Percentiles rank a stretch among this genome's conserved stretches.
These are phyloP conservation scores for Epichloe gansuensis DNA, from an alignment of 2,329 filamentous ascomycete species.

Conservation along the genomic window DNA sequence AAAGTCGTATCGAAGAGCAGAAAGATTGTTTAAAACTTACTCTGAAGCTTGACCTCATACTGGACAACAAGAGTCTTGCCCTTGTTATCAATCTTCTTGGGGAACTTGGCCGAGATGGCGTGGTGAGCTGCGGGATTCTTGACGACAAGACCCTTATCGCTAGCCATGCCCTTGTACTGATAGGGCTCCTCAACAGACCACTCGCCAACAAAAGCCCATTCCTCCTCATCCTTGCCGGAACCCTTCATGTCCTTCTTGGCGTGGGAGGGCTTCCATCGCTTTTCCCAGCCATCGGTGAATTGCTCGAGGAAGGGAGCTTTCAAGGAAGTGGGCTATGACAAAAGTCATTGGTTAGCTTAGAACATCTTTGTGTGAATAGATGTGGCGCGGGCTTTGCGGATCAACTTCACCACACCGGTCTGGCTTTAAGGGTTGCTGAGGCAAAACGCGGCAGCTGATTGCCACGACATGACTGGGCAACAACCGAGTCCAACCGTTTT, in stretches of 20 bases:
- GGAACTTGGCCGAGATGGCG: slow-evolving; percentile 98
- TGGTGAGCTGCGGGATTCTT: slow-evolving; percentile 98
- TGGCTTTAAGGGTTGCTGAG: neutral
- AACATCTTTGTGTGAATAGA: neutral
- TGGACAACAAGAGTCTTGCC: slow-evolving; percentile 94
- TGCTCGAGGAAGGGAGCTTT: slow-evolving; percentile 97
- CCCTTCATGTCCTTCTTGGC: slow-evolving; percentile 84
- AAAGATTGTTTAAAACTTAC: slow-evolving; percentile 37
- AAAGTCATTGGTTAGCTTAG: slow-evolving; percentile 12
- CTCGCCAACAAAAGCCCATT: slow-evolving; percentile 31
- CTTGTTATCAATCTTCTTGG: slow-evolving; percentile 93
- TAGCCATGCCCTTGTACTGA: slow-evolving; percentile 82
- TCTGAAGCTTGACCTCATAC: slow-evolving; percentile 98
- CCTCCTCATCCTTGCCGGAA: slow-evolving; percentile 49
- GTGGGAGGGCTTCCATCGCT: slow-evolving; percentile 85
- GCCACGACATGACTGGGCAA: neutral
- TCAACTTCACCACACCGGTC: neutral
- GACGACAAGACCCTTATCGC: slow-evolving; percentile 92
- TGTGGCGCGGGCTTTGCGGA: neutral
- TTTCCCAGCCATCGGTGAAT: slow-evolving; percentile 93
- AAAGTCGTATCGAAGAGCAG: too few species aligned
- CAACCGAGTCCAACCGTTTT: neutral
- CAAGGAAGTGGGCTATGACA: slow-evolving; percentile 62
- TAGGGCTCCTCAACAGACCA: slow-evolving; percentile 93
- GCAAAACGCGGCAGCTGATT: neutral